Evolutionary conservation across 2,329 filamentous ascomycete genomes (phyloP), one percentile per base, ranked within the genome.

Genomic region (Exophiala oligosperma): DNA sequence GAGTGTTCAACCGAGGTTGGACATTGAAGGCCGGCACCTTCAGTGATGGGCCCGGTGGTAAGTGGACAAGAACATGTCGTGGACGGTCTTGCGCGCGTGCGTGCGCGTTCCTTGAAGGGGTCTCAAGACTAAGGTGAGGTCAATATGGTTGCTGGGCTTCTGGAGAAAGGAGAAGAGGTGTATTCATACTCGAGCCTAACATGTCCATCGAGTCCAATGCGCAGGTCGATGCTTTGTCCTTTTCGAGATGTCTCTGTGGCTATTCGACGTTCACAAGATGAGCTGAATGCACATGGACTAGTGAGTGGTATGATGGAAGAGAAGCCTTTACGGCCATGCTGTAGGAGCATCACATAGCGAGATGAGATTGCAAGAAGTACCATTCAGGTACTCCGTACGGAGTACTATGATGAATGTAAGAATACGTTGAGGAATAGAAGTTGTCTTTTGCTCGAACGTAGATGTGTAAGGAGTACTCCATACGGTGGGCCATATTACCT

Each of bases 21-120:
- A n/a, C 14, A 29, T 52, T 4, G 21, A 11, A 21, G 8, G 29
- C 40, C 11, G 40, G 7, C 14, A 26, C 3, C 1, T 40, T 40
- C 14, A 72, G 71, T 9, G 72, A 37, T 24, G 73, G 71, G 11
- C 73, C 73, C 14, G 70, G 65, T n/a, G 73, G 74, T 5, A 76
- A 68, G 44, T 72, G 70, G 35, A 76, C 62, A 37, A 74, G 69
- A 8, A 76, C 67, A 64, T 71, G 71, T 26, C 66, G 65, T 9
- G 49, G 50, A 3, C 35, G 17, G 37, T 44, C 43, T 50, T 12
- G 9, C 51, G 24, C 17, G n/a, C 8, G 11, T n/a, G 12, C 46
- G 12, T 17, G 37, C 21, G 26, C 7, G 17, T 17, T 17, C 17
- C 17, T 17, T 21, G 32, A 21, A 38, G 54, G 12, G 4, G 44